Evolutionary conservation across 1,284 basidiomycete species (phyloP).

Genomic region (Trametes versicolor): DNA sequence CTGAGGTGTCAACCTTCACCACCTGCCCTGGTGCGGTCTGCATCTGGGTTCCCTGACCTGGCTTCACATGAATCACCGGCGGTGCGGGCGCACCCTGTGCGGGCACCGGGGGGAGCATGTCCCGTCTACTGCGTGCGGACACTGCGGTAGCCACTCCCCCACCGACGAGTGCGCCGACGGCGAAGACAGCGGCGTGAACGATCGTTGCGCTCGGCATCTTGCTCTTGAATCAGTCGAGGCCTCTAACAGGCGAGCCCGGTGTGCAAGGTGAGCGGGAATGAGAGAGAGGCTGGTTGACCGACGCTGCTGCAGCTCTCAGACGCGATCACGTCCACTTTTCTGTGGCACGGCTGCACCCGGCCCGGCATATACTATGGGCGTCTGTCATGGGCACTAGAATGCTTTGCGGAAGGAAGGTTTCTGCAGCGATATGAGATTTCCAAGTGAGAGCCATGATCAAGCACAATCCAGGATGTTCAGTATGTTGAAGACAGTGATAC

Average conservation of each 20-base stretch:
- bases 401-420: too few species aligned
- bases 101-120: conserved; percentile 20
- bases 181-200: conserved; percentile 74
- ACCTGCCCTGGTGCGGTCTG: conserved; percentile 35
- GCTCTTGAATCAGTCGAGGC: neutral
- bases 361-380: conserved; percentile 4
- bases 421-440: too few species aligned
- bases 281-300: too few species aligned
- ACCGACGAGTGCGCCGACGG: conserved; percentile 75
- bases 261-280: neutral
- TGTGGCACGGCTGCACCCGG: neutral
- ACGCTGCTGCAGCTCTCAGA: too few species aligned
- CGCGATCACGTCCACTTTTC: conserved; percentile 4
- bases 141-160: conserved; percentile 68
- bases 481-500: conserved; percentile 6
- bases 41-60: conserved; percentile 37
- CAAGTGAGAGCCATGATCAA: too few species aligned
- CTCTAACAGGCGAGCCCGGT: too few species aligned
- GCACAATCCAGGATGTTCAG: too few species aligned
- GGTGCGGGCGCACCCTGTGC: conserved; percentile 17
- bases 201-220: conserved; percentile 56
- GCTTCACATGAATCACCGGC: conserved; percentile 40
- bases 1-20: conserved; percentile 43
- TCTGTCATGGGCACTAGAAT: too few species aligned
- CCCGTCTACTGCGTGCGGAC: conserved; percentile 29